phyloP scores from a whole-genome alignment of 2,329 filamentous ascomycete species.

The Paecilomyces fulvus region DNA sequence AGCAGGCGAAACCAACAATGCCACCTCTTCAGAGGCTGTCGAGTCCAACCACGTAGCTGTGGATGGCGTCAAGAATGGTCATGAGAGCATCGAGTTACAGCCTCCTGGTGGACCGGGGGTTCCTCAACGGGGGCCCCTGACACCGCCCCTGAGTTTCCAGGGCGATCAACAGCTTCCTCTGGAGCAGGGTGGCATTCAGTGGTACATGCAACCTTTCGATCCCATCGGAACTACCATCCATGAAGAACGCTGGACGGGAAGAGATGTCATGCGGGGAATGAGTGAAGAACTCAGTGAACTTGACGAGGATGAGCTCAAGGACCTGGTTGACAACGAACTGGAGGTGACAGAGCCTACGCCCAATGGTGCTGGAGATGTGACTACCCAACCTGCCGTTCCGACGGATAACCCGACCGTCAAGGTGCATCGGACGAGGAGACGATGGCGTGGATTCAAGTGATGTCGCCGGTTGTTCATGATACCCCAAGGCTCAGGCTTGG shows the following conservation, averaged over 20 bases:
- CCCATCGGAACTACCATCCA: slow-evolving; percentile 71
- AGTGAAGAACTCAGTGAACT: slow-evolving; percentile 87
- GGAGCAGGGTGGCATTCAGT: slow-evolving; percentile 69
- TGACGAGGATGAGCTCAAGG: slow-evolving; percentile 80
- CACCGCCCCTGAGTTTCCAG: slow-evolving; percentile 32
- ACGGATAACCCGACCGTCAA: slow-evolving; percentile 13
- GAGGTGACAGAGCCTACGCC: slow-evolving; percentile 7
- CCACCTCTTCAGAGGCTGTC: slow-evolving; percentile 25
- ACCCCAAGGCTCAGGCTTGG: background rate
- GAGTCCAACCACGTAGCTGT: slow-evolving; percentile 12
- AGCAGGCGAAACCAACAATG: slow-evolving; percentile 9
- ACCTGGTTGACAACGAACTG: slow-evolving; percentile 49
- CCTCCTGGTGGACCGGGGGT: slow-evolving; percentile 36
- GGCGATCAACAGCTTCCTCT: slow-evolving; percentile 43
- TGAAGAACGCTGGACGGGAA: slow-evolving; percentile 64
- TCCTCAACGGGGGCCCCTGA: slow-evolving; percentile 23
- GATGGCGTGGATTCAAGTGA: slow-evolving; percentile 22
- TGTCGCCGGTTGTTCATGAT: slow-evolving; percentile 2
- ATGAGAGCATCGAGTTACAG: slow-evolving; percentile 21
- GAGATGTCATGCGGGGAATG: slow-evolving; percentile 62
- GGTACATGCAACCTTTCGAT: slow-evolving; percentile 78
- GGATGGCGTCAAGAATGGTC: slow-evolving; percentile 22
- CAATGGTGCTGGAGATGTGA: slow-evolving; percentile 13
- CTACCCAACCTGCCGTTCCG: slow-evolving; percentile 1
- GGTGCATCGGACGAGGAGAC: slow-evolving; percentile 21